Base-by-base conservation (phyloP, 495 filamentous ascomycete genomes). In the Penicillium paradoxum region DNA sequence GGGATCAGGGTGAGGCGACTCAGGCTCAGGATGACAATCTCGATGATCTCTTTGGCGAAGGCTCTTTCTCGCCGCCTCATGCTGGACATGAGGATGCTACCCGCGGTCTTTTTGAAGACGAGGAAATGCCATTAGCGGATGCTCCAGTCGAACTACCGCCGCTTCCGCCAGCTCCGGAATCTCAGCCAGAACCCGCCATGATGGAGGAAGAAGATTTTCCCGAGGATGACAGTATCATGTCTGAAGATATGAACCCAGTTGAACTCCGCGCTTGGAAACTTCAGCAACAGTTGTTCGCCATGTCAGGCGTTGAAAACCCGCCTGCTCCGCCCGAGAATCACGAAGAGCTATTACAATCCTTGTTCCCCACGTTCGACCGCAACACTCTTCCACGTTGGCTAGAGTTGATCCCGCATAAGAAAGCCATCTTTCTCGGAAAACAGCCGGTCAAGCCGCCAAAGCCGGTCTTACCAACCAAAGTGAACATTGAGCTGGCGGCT, bases 401-500 rank as follows among this genome's bases (percentile, higher is more conserved):
- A 41, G 81, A 87, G 45, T 72, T 95, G 1, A 78, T 97, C 18
- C 86, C 86, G 9, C 81, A 81, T 15, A 88, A 87, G 66, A 83
- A 82, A 55, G 87, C 86, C 2, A 73, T 79, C 29, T 91, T 85
- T 60, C 67, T 83, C 33, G 81, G 81, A 25, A 89, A 89, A 65
- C 76, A 79, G 37, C 87, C 87, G 2, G 25, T 74, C 1, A 92
- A 89, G 65, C 77, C 81, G 10, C 90, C 95, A 17, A 96, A 88
- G 62, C 79, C 86, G 1, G 74, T 96, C 15, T 74, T 90, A 13
- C 89, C 90, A 0, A 90, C 86, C 11, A 99, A 97, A 67, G 76
- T 95, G 42, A 88, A 83, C 51, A 71, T 97, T 6, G 93, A 97
- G 51, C 69, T 97, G 10, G 83, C 84, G 4, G 76, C 77, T 41